phyloP scores from a whole-genome alignment of 768 basidiomycete genomes.

The Suillus plorans region DNA sequence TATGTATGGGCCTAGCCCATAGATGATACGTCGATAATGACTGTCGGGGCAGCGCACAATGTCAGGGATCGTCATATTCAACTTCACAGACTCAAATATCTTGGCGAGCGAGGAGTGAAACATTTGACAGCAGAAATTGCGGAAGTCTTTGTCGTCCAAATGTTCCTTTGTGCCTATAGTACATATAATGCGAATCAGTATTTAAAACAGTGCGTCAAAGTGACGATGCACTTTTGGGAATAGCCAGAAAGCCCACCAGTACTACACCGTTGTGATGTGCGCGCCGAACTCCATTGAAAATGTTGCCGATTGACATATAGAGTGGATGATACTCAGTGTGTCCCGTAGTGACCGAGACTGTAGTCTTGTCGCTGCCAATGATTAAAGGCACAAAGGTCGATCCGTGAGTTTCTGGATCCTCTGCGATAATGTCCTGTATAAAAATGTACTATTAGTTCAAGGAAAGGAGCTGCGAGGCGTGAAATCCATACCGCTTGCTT shows the following conservation, averaged over 20 bases:
- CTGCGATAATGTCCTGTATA: slow-evolving; percentile 22
- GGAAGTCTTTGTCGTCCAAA: no score
- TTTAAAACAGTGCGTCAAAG: neutral
- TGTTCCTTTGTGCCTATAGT: no score
- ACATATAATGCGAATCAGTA: neutral
- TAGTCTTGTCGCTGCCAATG: slow-evolving; percentile 41
- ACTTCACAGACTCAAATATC: no score
- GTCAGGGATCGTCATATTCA: no score
- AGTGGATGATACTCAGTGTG: slow-evolving; percentile 27
- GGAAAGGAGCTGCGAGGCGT: neutral
- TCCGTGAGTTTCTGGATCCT: slow-evolving; percentile 26
- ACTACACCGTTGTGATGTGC: slow-evolving; percentile 19
- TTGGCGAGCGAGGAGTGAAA: no score
- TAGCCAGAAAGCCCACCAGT: slow-evolving; percentile 22
- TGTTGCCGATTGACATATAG: slow-evolving; percentile 21
- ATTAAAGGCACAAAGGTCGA: slow-evolving; percentile 33
- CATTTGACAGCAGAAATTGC: no score
- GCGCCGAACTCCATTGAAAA: slow-evolving; percentile 21
- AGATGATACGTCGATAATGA: no score
- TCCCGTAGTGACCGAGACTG: slow-evolving; percentile 33
- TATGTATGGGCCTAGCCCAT: no score
- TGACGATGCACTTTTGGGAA: slow-evolving; percentile 3
- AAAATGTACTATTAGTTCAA: neutral
- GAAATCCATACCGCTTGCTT: slow-evolving; percentile 25
- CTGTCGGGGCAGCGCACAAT: no score